Conservation (phyloP, 495 filamentous ascomycete species). For the Talaromyces stipitatus region DNA sequence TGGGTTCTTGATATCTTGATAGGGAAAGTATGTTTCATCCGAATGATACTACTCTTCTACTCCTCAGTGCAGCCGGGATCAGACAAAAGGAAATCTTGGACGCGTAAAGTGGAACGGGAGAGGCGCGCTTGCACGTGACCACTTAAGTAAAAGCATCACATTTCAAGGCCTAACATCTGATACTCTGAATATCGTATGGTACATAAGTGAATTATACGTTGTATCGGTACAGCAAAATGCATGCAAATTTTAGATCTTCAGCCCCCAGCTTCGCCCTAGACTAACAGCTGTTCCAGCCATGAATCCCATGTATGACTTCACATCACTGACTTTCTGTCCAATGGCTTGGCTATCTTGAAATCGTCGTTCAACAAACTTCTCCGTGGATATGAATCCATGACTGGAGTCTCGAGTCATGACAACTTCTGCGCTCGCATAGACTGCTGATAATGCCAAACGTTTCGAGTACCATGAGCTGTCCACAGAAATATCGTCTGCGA, state of each 20-base stretch:
- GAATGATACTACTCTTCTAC: too few relatives aligned
- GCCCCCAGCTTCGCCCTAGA: slow-evolving; percentile 37
- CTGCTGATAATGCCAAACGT: slow-evolving; percentile 62
- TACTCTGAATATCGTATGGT: not conserved
- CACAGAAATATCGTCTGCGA: slow-evolving; percentile 73
- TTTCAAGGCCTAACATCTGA: not conserved
- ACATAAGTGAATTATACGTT: not conserved
- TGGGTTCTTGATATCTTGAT: not conserved
- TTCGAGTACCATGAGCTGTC: slow-evolving; percentile 90
- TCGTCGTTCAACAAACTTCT: slow-evolving; percentile 67
- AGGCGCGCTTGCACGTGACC: slow-evolving; percentile 17
- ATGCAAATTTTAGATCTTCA: slow-evolving; percentile 30
- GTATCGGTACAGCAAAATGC: not conserved
- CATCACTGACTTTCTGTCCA: slow-evolving; percentile 47
- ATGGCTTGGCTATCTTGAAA: slow-evolving; percentile 59
- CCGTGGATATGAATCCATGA: slow-evolving; percentile 60
- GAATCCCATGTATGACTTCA: slow-evolving; percentile 72
- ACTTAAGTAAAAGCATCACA: slow-evolving; percentile 4
- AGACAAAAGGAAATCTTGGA: not conserved
- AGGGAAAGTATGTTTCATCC: not conserved
- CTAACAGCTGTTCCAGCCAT: slow-evolving; percentile 49
- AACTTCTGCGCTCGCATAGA: slow-evolving; percentile 82
- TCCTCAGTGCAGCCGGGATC: not conserved
- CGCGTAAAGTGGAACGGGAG: slow-evolving; percentile 6
- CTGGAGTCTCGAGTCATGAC: slow-evolving; percentile 87